Percentiles rank a stretch among this genome's conserved stretches.
Evolutionary conservation across 2,329 filamentous ascomycete species (phyloP).

Genomic region (Leptographium wingfieldii): DNA sequence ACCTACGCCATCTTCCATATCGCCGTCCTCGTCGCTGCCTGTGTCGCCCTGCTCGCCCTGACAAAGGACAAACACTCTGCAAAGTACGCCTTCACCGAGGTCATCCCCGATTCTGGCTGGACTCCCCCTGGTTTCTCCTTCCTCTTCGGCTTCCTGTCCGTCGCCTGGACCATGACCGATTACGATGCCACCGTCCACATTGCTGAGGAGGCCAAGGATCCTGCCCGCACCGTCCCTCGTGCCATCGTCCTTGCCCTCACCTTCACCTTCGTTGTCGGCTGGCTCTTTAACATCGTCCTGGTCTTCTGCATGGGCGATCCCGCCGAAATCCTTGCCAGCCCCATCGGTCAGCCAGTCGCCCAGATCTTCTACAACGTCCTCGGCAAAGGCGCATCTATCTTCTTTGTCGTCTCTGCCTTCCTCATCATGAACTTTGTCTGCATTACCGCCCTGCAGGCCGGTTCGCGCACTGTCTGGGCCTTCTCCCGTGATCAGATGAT

Average conservation of each 20-base stretch:
- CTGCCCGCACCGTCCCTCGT: slow-evolving; percentile 28
- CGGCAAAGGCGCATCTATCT: slow-evolving; percentile 37
- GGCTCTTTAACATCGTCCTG: slow-evolving; percentile 45
- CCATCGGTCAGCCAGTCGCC: slow-evolving; percentile 38
- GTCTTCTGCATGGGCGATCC: slow-evolving; percentile 43
- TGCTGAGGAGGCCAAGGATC: slow-evolving; percentile 31
- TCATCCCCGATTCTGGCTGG: slow-evolving; percentile 40
- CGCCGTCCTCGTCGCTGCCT: slow-evolving; percentile 35
- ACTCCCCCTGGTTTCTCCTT: slow-evolving; percentile 40
- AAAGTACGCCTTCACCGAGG: slow-evolving; percentile 41
- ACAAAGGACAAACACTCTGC: slow-evolving; percentile 37
- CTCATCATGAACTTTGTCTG: slow-evolving; percentile 46
- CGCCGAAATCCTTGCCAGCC: slow-evolving; percentile 28
- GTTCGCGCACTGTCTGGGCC: slow-evolving; percentile 40
- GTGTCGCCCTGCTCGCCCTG: slow-evolving; percentile 36
- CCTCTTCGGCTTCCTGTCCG: slow-evolving; percentile 47
- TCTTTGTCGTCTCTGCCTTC: slow-evolving; percentile 43
- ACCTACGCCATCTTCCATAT: slow-evolving; percentile 46
- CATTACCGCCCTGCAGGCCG: slow-evolving; percentile 42
- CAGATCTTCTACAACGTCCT: slow-evolving; percentile 47
- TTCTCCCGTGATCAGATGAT: slow-evolving; percentile 40
- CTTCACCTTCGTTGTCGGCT: slow-evolving; percentile 43
- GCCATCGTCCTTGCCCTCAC: slow-evolving; percentile 42
- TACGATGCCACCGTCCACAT: slow-evolving; percentile 25
- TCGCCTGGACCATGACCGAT: slow-evolving; percentile 48